A percentile compares a stretch with the other conserved stretches of the same genome.
These are phyloP conservation scores for Xylariomycetidae sp. DNA, from an alignment of 2,329 filamentous ascomycete genomes.

Conservation along the genomic window DNA sequence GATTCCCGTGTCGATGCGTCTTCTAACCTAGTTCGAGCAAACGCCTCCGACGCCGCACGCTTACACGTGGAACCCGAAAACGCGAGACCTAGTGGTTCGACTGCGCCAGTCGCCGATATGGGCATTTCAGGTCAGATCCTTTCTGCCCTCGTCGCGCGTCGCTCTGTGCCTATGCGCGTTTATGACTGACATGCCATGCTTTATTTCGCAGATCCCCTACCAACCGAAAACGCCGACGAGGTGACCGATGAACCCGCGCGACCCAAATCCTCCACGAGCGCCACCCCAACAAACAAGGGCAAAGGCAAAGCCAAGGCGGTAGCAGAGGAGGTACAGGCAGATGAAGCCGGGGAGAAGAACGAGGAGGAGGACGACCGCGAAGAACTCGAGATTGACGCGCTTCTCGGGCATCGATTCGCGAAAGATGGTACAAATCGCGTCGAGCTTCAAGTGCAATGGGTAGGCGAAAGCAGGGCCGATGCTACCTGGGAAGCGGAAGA, in stretches of 20 bases:
- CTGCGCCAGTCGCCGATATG: slow-evolving; percentile 24
- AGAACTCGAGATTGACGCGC: slow-evolving; percentile 19
- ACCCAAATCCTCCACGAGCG: slow-evolving; percentile 3
- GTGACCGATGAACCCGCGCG: slow-evolving; percentile 1
- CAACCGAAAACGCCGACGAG: background rate
- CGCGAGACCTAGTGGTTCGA: slow-evolving; percentile 6
- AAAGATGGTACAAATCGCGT: slow-evolving; percentile 17
- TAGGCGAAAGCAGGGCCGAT: slow-evolving; percentile 18
- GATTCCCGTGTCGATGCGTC: slow-evolving; percentile 11
- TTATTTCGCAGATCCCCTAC: background rate
- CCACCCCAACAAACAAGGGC: slow-evolving; percentile 8
- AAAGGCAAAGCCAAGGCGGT: slow-evolving; percentile 8
- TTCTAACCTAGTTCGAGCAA: slow-evolving; percentile 12
- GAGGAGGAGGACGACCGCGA: slow-evolving; percentile 15
- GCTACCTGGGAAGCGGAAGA: slow-evolving; percentile 30
- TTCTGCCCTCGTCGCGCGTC: no score
- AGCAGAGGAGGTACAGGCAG: background rate
- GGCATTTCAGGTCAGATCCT: slow-evolving; percentile 20
- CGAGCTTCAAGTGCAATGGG: slow-evolving; percentile 29
- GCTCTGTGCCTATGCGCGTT: slow-evolving; percentile 8
- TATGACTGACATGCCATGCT: background rate
- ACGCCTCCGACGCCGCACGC: slow-evolving; percentile 12
- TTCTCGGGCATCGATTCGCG: slow-evolving; percentile 22
- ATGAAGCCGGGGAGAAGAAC: slow-evolving; percentile 3
- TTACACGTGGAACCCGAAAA: slow-evolving; percentile 8